Base-by-base conservation (phyloP, 345 rosid genomes). In the Garcia nutans region DNA sequence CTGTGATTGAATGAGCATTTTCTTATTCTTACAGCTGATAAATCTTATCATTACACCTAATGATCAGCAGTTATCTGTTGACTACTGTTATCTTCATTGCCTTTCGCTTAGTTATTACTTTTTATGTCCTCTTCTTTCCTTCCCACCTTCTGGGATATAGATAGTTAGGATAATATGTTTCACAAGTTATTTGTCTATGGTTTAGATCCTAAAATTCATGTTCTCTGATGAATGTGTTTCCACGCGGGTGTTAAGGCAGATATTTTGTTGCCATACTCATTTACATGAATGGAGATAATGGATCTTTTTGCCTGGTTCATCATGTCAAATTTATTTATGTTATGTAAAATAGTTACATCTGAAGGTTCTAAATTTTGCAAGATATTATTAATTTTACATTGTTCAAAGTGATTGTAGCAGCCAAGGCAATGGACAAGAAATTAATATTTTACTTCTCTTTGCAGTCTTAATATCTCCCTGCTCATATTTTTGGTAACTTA, bases 1-100 rank as follows among this genome's bases (percentile, higher is more conserved):
- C 19, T 9, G 8, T 17, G n/a, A 15, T 17, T 9, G 26, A 22
- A 65, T 65, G n/a, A 37, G 17, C 26, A 10, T 70, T 20, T 16
- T 45, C 33, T 55, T 33, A 33, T 55, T 52, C 60, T 69, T 69
- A 55, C 20, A 33, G 49, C 22, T 55, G 62, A 70, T 70, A 49
- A 33, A 42, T 52, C 47, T n/a, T 37, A 37, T 28, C 31, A 28
- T 28, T 28, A 44, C 33, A 12, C 54, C 22, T 41, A 57, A 64
- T 37, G 31, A 59, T 41, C n/a, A 56, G 61, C 20, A 70, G 65
- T 57, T 57, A 60, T 57, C 33, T 56, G 41, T 60, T 24, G 50
- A 12, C 41, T 37, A 37, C 41, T 37, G 41, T 1, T 42, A 24
- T 22, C n/a, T 49, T 49, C 9, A 6, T 37, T 8, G 60, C 33